Conservation (phyloP, 805 yeast genomes). For the Tetrapisispora iriomotensis region DNA sequence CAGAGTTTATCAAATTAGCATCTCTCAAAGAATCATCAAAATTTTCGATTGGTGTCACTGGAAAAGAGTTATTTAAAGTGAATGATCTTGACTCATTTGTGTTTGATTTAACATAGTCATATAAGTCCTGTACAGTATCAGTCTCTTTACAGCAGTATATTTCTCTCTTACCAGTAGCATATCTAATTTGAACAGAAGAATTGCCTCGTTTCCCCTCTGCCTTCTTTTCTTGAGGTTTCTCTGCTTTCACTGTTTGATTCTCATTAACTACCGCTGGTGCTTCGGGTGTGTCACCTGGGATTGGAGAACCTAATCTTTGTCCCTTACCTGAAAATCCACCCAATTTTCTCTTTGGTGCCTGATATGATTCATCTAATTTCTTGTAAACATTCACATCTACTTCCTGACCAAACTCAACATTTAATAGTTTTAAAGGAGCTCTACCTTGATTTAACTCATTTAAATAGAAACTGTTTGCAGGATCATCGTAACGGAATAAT, state of each 20-base stretch:
- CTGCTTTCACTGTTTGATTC: slow-evolving; percentile 19
- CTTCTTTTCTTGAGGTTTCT: slow-evolving; percentile 14
- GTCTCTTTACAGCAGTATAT: slow-evolving; percentile 53
- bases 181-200: slow-evolving; percentile 67
- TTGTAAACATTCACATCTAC: slow-evolving; percentile 84
- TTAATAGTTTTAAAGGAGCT: slow-evolving; percentile 76
- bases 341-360: slow-evolving; percentile 49
- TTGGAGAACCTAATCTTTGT: slow-evolving; percentile 79
- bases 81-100: slow-evolving; percentile 42
- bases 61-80: slow-evolving; percentile 70
- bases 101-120: slow-evolving; percentile 52
- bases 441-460: slow-evolving; percentile 79
- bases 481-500: slow-evolving; percentile 82
- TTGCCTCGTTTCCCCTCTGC: slow-evolving; percentile 41
- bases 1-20: slow-evolving; percentile 73
- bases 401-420: slow-evolving; percentile 82
- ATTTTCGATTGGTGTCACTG: slow-evolving; percentile 62
- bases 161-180: slow-evolving; percentile 69
- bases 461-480: slow-evolving; percentile 69
- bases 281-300: slow-evolving; percentile 51
- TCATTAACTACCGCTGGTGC: too few relatives aligned
- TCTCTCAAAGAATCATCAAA: slow-evolving; percentile 49
- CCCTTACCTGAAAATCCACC: slow-evolving; percentile 77
- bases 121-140: slow-evolving; percentile 57
- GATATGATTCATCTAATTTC: slow-evolving; percentile 71